These are phyloP conservation scores for Solanum phureja DNA, from an alignment of 257 asterid species.

Conservation along the genomic window DNA sequence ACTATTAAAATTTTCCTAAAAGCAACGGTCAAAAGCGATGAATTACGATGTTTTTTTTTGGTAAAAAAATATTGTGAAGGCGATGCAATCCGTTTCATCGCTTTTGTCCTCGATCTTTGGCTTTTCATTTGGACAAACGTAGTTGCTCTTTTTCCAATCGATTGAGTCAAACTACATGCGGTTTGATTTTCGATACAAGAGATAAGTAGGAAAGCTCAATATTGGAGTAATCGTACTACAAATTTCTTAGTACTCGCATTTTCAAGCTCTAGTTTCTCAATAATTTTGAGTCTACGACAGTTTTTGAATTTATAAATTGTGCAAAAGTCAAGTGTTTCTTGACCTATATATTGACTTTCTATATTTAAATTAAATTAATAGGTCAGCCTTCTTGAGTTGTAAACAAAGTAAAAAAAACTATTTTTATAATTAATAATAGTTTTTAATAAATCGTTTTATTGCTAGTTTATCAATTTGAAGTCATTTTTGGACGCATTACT, in stretches of 20 bases:
- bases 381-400: neutral
- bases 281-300: too few species aligned
- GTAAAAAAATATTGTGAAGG: too few species aligned
- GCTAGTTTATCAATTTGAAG: neutral
- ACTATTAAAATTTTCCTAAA: neutral
- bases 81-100: too few species aligned
- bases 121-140: neutral
- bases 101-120: too few species aligned
- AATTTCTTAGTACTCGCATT: neutral
- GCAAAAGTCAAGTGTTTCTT: neutral
- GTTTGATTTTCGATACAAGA: neutral
- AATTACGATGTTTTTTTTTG: too few species aligned
- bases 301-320: neutral
- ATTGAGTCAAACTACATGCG: neutral
- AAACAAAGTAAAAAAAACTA: neutral
- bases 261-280: neutral
- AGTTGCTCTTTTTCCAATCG: neutral
- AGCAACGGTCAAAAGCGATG: neutral
- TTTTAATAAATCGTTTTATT: too few species aligned
- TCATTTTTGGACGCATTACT: neutral
- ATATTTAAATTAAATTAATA: too few species aligned
- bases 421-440: neutral
- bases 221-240: neutral
- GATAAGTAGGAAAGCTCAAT: neutral
- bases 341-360: neutral